Base-by-base conservation (phyloP, 148 eudicot species). In the Diospyros kaki region DNA sequence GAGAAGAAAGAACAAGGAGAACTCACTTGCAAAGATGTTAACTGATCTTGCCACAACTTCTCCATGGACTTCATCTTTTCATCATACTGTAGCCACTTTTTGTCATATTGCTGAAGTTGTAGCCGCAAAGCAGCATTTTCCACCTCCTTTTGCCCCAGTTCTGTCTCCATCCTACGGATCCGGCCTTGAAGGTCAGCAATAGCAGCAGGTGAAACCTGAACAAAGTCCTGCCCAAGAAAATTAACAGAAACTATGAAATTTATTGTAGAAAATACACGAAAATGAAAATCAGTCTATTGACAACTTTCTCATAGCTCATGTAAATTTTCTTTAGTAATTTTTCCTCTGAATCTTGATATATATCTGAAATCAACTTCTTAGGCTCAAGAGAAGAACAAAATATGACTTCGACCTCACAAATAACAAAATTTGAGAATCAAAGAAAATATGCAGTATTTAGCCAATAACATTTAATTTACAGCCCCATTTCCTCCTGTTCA, bases 1-100 rank as follows among this genome's bases (percentile, higher is more conserved):
- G 28, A 28, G 28, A 28, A 28, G 28, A 28, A 28, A 28, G 28
- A 28, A 60, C 13, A 53, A 17, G 28, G 15, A 73, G 60, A 72
- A 50, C 64, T 68, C 52, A 81, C 89, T 77, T 84, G 89, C 73
- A 82, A 76, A 70, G 75, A 73, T 17, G 77, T 83, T 58, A 87
- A 68, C 72, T 84, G 82, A 68, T 87, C 89, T 82, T 87, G 89
- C 89, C 89, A 87, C 40, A 55, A 51, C 75, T 87, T 75, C 83
- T 84, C 87, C 86, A 84, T 77, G 45, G 81, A 72, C 52, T 80
- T 76, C 87, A 87, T 87, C 69, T 79, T 84, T 66, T 73, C 78
- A 62, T 87, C 87, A 55, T 78, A 74, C 55, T 78, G 53, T 48
- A 70, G 64, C 87, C 89, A 84, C 69, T 78, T 82, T 44, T 63